These are phyloP conservation scores for Pestalotiopsis sp. DNA, from an alignment of 2,329 filamentous ascomycete genomes.

Conservation along the genomic window DNA sequence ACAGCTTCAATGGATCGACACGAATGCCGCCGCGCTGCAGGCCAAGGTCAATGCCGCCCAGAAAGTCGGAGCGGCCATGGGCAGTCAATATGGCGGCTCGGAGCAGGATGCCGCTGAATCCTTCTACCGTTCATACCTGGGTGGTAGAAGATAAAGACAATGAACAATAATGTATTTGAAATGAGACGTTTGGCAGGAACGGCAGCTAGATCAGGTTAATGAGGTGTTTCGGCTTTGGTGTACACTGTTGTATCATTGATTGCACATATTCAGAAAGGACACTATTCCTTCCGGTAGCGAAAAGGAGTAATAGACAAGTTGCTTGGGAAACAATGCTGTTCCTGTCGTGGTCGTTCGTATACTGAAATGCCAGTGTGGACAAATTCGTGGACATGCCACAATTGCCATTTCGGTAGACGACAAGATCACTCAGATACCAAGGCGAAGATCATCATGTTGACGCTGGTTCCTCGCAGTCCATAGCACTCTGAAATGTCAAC, in stretches of 20 bases:
- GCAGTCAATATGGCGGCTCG: constrained; percentile 57
- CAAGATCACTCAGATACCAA: too few species aligned
- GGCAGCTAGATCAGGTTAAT: background rate
- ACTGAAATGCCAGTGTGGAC: background rate
- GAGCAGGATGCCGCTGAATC: constrained; percentile 79
- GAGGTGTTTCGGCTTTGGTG: background rate
- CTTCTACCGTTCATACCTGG: constrained; percentile 89
- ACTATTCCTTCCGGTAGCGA: background rate
- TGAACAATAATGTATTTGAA: background rate
- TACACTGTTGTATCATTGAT: constrained; percentile 1
- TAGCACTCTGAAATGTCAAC: too few species aligned
- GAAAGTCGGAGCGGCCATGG: constrained; percentile 70
- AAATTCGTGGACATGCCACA: background rate
- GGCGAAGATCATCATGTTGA: too few species aligned
- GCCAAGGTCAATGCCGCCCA: constrained; percentile 82
- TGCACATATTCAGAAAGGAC: constrained; percentile 1
- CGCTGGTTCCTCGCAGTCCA: too few species aligned
- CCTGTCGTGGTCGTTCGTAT: background rate
- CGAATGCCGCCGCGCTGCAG: constrained; percentile 78
- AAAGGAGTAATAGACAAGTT: constrained; percentile 5
- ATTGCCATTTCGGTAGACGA: background rate
- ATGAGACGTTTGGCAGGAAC: background rate
- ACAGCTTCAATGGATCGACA: constrained; percentile 92
- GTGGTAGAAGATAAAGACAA: constrained; percentile 52
- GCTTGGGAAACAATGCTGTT: background rate